Evolutionary conservation across 2,329 filamentous ascomycete species (phyloP), one percentile per base, ranked within the genome.

Genomic region (Colletotrichum higginsianum): DNA sequence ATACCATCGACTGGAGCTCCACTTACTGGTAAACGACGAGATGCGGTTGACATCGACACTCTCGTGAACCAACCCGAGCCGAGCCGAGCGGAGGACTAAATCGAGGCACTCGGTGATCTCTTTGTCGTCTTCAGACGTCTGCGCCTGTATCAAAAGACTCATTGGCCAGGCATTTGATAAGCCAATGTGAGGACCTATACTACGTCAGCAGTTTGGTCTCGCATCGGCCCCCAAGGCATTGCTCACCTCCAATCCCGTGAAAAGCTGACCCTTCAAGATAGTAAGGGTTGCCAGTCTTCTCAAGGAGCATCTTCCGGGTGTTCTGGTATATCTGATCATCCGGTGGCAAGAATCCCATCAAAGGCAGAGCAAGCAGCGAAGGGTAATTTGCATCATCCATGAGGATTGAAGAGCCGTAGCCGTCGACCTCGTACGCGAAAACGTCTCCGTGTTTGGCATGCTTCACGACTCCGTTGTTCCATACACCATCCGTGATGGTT

Each of bases 101-200:
- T 90, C 85, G 35, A 99, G 82, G 73, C 92, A 93, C 60, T 89
- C 86, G 72, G 82, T 85, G 74, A 99, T 98, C 83, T 99, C 96
- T 0, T 87, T 85, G 72, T 98, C 95, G 68, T 95, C 87, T 61
- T 96, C 88, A 7, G 91, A 93, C 0, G 96, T 99, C 88, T 96
- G 94, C 3, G 94, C 94, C 82, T 98, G 95, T 23, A 98, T 89
- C 11, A 99, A 86, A 73, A 98, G 84, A 79, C 94, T 96, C 95
- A 99, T 98, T 0, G 96, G 96, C 96, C 96, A 99, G 9, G 96
- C 96, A 75, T 98, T 94, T 76, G 89, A 85, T n/a, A 97, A 84
- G 0, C 96, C 96, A 75, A 98, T 93, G 78, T 91, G 90, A 8
- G 89, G 89, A 5, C 89, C 89, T 81, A 40, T 18, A 21, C 15